These are phyloP conservation scores for Camelina neglecta DNA, from an alignment of 345 rosid species.

Conservation along the genomic window DNA sequence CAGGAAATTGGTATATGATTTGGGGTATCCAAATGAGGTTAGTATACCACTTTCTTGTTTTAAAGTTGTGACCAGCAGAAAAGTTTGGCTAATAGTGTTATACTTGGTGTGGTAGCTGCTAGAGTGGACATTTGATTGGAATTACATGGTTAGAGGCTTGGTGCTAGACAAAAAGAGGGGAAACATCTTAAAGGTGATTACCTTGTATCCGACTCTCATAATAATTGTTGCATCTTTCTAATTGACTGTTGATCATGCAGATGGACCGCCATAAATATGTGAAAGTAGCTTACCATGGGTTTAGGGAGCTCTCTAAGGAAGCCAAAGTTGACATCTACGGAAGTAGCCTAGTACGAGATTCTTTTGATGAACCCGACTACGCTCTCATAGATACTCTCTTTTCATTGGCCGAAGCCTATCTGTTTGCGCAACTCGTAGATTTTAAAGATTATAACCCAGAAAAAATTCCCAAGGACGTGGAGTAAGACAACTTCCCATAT, in stretches of 20 bases:
- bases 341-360: slow-evolving; percentile 76
- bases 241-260: slow-evolving; percentile 48
- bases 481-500: slow-evolving; percentile 58
- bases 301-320: slow-evolving; percentile 88
- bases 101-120: slow-evolving; percentile 55
- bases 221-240: slow-evolving; percentile 5
- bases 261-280: slow-evolving; percentile 99
- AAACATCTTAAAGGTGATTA: slow-evolving; percentile 85
- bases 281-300: slow-evolving; percentile 98
- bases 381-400: slow-evolving; percentile 97
- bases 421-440: slow-evolving; percentile 97
- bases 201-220: not conserved
- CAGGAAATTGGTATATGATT: slow-evolving; percentile 79
- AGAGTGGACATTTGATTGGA: slow-evolving; percentile 88
- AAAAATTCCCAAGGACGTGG: slow-evolving; percentile 58
- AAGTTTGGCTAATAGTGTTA: slow-evolving; percentile 2
- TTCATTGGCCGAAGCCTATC: slow-evolving; percentile 92
- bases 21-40: slow-evolving; percentile 94
- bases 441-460: slow-evolving; percentile 82
- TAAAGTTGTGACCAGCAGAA: not conserved
- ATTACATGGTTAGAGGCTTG: slow-evolving; percentile 96
- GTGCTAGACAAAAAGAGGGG: slow-evolving; percentile 97
- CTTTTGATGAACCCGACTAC: slow-evolving; percentile 95
- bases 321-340: slow-evolving; percentile 89
- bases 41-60: slow-evolving; percentile 5